phyloP scores from a whole-genome alignment of 202 grass and related monocot species.

The Carex arenaria region DNA sequence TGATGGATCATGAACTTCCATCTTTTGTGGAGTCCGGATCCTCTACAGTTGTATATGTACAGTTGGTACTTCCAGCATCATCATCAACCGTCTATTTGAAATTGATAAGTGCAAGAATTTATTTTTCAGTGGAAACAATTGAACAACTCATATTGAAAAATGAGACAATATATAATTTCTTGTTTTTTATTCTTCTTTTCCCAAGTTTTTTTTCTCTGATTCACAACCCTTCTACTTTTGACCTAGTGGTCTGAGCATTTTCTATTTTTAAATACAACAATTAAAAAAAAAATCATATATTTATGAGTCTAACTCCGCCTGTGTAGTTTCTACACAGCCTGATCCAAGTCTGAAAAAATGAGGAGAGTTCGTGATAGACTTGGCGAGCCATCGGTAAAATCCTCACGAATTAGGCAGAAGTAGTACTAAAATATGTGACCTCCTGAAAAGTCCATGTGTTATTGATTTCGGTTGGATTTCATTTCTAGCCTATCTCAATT shows the following conservation, averaged over 20 bases:
- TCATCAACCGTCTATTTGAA: not conserved
- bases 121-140: not conserved
- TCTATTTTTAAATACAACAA: not conserved
- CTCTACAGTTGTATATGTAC: not conserved
- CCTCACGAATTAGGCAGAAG: no score
- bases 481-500: no score
- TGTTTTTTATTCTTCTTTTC: not conserved
- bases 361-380: no score
- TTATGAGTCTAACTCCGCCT: no score
- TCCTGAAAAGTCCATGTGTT: no score
- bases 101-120: not conserved
- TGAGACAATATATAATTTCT: no score
- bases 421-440: no score
- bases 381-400: no score
- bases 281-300: no score
- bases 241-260: not conserved
- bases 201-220: not conserved
- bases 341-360: no score
- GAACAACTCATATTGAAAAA: not conserved
- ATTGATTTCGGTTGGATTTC: no score
- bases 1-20: not conserved
- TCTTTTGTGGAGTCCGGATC: not conserved
- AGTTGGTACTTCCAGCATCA: not conserved
- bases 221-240: not conserved
- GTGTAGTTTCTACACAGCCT: no score